These are phyloP conservation scores for Bromus sterilis DNA, from an alignment of 176 grass and related monocot genomes.

Conservation along the genomic window DNA sequence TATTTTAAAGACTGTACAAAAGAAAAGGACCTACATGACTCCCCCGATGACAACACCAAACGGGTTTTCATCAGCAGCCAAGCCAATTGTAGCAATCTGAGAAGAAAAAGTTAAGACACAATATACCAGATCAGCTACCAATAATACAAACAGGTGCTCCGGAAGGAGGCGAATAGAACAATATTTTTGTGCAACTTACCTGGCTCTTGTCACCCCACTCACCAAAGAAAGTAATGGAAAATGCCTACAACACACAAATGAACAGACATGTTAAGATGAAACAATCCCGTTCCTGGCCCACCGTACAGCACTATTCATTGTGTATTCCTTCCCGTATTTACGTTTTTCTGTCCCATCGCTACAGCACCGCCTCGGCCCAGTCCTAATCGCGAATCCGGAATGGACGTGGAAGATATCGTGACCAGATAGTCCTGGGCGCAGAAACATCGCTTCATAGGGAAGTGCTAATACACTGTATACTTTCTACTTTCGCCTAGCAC, in stretches of 20 bases:
- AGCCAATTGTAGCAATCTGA: constrained; percentile 96
- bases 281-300: too few species aligned
- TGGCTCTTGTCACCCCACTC: constrained; percentile 99
- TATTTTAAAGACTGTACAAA: background rate
- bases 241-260: constrained; percentile 53
- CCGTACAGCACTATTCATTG: too few species aligned
- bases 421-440: too few species aligned
- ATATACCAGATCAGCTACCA: background rate
- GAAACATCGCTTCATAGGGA: too few species aligned
- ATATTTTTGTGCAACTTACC: constrained; percentile 34
- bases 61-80: constrained; percentile 90
- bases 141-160: background rate
- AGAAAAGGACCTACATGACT: constrained; percentile 47
- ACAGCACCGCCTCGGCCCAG: too few species aligned
- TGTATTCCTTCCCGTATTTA: too few species aligned
- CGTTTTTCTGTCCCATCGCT: too few species aligned
- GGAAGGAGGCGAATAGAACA: background rate
- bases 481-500: too few species aligned
- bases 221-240: constrained; percentile 98
- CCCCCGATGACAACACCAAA: constrained; percentile 95
- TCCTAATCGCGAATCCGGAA: too few species aligned
- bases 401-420: too few species aligned
- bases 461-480: too few species aligned
- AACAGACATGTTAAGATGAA: background rate
- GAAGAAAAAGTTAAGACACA: background rate